These are phyloP conservation scores for Arthromyces matolae DNA, from an alignment of 768 basidiomycete genomes.

Conservation along the genomic window DNA sequence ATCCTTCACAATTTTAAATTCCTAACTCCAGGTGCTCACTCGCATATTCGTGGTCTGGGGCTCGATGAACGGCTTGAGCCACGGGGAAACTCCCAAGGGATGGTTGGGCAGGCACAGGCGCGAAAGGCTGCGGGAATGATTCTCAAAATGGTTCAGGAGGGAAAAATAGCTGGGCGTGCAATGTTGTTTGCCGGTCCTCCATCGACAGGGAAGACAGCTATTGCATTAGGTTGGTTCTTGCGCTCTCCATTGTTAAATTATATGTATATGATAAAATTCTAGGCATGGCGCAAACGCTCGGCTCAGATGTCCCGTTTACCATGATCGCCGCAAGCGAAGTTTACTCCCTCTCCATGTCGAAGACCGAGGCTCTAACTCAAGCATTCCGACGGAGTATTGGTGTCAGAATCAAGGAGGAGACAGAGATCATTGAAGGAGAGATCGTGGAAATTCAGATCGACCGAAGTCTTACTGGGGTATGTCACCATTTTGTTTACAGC, in stretches of 20 bases:
- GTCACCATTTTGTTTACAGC: conserved; percentile 17
- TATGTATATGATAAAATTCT: not conserved
- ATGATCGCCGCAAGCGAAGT: conserved; percentile 98
- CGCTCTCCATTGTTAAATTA: not conserved
- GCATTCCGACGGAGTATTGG: conserved; percentile 95
- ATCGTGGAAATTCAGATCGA: conserved; percentile 99
- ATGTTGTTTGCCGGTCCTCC: conserved; percentile 98
- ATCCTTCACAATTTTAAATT: conserved; percentile 1
- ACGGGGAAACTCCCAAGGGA: conserved; percentile 83
- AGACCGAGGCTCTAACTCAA: conserved; percentile 96
- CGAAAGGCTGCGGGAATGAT: conserved; percentile 98
- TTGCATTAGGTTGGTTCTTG: conserved; percentile 76
- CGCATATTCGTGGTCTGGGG: conserved; percentile 94
- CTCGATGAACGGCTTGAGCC: conserved; percentile 92
- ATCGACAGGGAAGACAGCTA: conserved; percentile 96
- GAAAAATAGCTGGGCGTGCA: conserved; percentile 90
- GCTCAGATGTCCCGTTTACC: conserved; percentile 93
- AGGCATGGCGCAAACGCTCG: conserved; percentile 97
- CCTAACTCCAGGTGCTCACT: conserved; percentile 66
- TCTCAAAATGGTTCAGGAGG: conserved; percentile 96
- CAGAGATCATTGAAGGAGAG: conserved; percentile 96
- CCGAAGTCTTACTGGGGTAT: conserved; percentile 90
- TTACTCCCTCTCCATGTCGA: conserved; percentile 96
- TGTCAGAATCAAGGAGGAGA: conserved; percentile 95
- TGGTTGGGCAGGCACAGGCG: conserved; percentile 96